Conservation (phyloP, 768 basidiomycete species). For the Phaffia australis region DNA sequence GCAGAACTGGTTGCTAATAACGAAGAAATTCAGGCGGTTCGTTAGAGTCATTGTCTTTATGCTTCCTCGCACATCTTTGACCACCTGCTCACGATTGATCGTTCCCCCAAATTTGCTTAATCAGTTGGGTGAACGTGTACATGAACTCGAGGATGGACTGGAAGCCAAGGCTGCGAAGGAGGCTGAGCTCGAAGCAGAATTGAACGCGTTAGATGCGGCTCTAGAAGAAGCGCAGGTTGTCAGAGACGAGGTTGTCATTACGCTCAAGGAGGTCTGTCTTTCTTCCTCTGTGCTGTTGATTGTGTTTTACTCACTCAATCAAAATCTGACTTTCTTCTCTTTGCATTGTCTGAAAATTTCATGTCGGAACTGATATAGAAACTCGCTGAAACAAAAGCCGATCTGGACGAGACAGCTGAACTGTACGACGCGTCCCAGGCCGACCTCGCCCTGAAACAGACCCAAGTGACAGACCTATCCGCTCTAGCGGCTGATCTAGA, state of each 20-base stretch:
- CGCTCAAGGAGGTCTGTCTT: conserved; percentile 64
- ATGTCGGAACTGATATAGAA: conserved; percentile 45
- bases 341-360: neutral
- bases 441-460: conserved; percentile 57
- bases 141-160: conserved; percentile 68
- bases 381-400: conserved; percentile 52
- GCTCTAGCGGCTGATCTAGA: neutral
- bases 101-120: neutral
- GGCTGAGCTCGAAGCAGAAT: conserved; percentile 48
- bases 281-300: neutral
- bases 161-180: conserved; percentile 43
- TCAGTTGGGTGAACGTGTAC: conserved; percentile 55
- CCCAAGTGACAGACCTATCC: conserved; percentile 61
- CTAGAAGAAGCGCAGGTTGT: conserved; percentile 50
- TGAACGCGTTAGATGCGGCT: conserved; percentile 38
- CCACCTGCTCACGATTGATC: neutral
- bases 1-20: conserved; percentile 62
- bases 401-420: conserved; percentile 56
- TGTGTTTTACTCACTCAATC: neutral
- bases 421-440: conserved; percentile 51
- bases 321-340: neutral
- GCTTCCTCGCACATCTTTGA: neutral
- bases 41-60: conserved; percentile 10
- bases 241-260: conserved; percentile 61
- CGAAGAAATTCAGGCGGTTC: conserved; percentile 63